phyloP scores from a whole-genome alignment of 2,329 filamentous ascomycete species.

The Aspergillus chevalieri region DNA sequence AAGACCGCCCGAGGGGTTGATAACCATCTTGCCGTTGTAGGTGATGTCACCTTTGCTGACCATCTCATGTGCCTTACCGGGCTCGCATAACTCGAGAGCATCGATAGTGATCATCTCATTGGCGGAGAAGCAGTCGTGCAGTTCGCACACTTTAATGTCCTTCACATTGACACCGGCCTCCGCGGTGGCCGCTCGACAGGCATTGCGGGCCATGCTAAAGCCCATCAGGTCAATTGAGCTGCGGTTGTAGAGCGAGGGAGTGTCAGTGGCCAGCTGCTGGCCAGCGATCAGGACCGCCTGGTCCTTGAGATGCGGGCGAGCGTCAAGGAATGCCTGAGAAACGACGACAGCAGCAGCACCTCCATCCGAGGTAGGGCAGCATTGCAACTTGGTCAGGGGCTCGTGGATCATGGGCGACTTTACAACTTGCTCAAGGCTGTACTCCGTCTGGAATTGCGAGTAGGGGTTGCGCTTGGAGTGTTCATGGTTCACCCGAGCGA shows the following conservation, averaged over 20 bases:
- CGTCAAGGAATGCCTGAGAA: slow-evolving; percentile 80
- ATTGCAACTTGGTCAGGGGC: slow-evolving; percentile 95
- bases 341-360: slow-evolving; percentile 83
- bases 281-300: slow-evolving; percentile 87
- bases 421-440: slow-evolving; percentile 76
- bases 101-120: slow-evolving; percentile 92
- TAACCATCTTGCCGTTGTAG: slow-evolving; percentile 72
- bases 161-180: slow-evolving; percentile 60
- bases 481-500: slow-evolving; percentile 84
- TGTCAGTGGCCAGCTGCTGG: slow-evolving; percentile 80
- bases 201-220: slow-evolving; percentile 72
- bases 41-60: slow-evolving; percentile 84
- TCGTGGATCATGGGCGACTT: slow-evolving; percentile 70
- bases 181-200: slow-evolving; percentile 61
- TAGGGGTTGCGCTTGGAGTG: slow-evolving; percentile 92
- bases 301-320: slow-evolving; percentile 70
- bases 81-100: slow-evolving; percentile 69
- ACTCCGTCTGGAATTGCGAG: slow-evolving; percentile 93
- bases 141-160: slow-evolving; percentile 78
- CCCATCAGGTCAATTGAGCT: slow-evolving; percentile 85
- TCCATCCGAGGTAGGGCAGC: slow-evolving; percentile 92
- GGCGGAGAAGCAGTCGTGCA: slow-evolving; percentile 94
- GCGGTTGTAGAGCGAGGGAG: slow-evolving; percentile 68
- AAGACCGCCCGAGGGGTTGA: slow-evolving; percentile 90
- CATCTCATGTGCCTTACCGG: slow-evolving; percentile 85